A percentile compares a stretch with the other conserved stretches of the same genome.
These are phyloP conservation scores for Parastagonospora nodorum DNA, from an alignment of 2,329 filamentous ascomycete species.

Conservation along the genomic window DNA sequence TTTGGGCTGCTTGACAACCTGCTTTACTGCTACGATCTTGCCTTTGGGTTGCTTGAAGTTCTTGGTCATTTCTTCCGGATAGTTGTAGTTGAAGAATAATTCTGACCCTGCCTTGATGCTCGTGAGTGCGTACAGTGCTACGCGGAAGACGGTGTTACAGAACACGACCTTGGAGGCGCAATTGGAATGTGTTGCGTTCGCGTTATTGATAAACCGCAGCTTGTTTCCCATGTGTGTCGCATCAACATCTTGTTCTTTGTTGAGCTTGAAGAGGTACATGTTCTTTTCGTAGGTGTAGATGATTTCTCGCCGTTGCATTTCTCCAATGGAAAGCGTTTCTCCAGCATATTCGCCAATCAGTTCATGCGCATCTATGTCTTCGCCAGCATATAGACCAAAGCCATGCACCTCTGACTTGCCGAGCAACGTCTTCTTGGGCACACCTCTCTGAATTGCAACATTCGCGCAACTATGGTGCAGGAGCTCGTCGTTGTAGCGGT, in stretches of 20 bases:
- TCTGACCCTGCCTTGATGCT: slow-evolving; percentile 75
- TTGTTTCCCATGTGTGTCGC: slow-evolving; percentile 79
- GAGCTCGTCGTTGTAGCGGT: slow-evolving; percentile 64
- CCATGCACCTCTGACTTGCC: slow-evolving; percentile 75
- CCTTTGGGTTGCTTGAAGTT: slow-evolving; percentile 29
- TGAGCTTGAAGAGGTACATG: slow-evolving; percentile 65
- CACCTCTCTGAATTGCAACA: slow-evolving; percentile 70
- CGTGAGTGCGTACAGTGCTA: slow-evolving; percentile 71
- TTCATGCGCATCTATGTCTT: slow-evolving; percentile 69
- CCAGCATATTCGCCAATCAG: slow-evolving; percentile 83
- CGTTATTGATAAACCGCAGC: slow-evolving; percentile 83
- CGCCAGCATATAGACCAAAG: slow-evolving; percentile 75
- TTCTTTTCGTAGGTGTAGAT: slow-evolving; percentile 65
- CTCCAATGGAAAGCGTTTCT: slow-evolving; percentile 72
- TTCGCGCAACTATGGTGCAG: slow-evolving; percentile 71
- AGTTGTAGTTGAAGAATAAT: slow-evolving; percentile 80
- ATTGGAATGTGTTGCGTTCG: slow-evolving; percentile 59
- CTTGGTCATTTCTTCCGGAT: slow-evolving; percentile 23
- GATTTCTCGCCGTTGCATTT: slow-evolving; percentile 72
- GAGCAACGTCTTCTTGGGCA: slow-evolving; percentile 68
- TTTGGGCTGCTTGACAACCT: slow-evolving; percentile 6
- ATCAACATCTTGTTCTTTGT: slow-evolving; percentile 64
- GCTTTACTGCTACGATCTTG: slow-evolving; percentile 15
- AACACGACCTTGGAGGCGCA: slow-evolving; percentile 71
- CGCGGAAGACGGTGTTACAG: slow-evolving; percentile 74